Evolutionary conservation across 139 green algal genomes (phyloP).

Genomic region (Chlorella sp.): DNA sequence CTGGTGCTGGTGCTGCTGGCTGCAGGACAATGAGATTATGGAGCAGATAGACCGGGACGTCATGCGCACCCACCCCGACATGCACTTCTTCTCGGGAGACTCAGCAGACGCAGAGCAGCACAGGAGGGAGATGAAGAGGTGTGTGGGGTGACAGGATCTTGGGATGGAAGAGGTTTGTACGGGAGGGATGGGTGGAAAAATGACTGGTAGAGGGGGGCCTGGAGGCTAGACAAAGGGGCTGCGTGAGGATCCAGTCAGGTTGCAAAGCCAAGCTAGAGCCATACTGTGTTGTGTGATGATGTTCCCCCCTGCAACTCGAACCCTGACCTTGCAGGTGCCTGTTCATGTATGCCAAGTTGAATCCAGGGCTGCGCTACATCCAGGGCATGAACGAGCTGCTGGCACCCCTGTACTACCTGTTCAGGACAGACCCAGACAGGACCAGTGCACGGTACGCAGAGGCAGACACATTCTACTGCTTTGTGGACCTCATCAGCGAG

Average conservation of each 20-base stretch:
- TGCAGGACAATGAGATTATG: slow-evolving; percentile 77
- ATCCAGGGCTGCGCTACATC: slow-evolving; percentile 92
- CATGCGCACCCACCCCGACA: slow-evolving; percentile 88
- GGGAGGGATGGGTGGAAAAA: too few species aligned
- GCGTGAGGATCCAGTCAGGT: too few species aligned
- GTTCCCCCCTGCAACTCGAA: too few species aligned
- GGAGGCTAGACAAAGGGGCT: too few species aligned
- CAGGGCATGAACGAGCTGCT: slow-evolving; percentile 98
- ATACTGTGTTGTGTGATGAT: too few species aligned
- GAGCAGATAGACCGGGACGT: slow-evolving; percentile 94
- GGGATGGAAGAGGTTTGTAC: too few species aligned
- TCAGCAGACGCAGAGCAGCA: slow-evolving; percentile 33
- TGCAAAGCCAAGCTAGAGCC: too few species aligned
- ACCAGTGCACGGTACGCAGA: slow-evolving; percentile 53
- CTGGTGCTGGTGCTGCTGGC: slow-evolving; percentile 75
- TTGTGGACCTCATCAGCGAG: slow-evolving; percentile 37
- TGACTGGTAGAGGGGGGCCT: too few species aligned
- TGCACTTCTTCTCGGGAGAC: slow-evolving; percentile 91
- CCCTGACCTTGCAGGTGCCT: slow-evolving; percentile 72
- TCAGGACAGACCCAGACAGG: slow-evolving; percentile 49
- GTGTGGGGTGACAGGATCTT: too few species aligned
- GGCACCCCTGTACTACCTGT: slow-evolving; percentile 87
- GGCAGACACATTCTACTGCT: slow-evolving; percentile 86
- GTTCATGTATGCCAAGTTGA: slow-evolving; percentile 97
- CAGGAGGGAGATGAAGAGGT: slow-evolving; percentile 25